A percentile compares a stretch with the other conserved stretches of the same genome.
phyloP scores from a whole-genome alignment of 441 rosid genomes.

The Gossypium trilobum region DNA sequence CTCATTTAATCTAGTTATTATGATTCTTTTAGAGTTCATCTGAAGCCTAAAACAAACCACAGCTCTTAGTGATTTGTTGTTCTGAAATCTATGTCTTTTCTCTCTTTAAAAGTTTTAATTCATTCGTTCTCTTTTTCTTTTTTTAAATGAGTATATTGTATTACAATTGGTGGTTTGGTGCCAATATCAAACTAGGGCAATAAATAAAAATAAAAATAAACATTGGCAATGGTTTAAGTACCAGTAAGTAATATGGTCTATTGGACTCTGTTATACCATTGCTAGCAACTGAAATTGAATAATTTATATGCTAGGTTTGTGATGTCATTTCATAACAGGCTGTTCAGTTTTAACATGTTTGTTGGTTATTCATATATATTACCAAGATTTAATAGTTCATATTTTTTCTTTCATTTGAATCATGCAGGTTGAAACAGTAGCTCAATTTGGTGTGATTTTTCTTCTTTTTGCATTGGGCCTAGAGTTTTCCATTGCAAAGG shows the following conservation, averaged over 20 bases:
- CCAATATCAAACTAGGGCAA: not conserved
- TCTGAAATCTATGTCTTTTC: not conserved
- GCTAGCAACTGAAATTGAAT: not conserved
- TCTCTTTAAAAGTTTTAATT: not conserved
- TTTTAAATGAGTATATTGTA: not conserved
- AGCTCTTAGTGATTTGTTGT: not conserved
- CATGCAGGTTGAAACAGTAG: conserved; percentile 90
- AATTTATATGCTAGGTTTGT: not conserved
- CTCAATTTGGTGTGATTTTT: conserved; percentile 95
- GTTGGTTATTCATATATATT: not conserved
- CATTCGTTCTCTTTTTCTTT: too few relatives aligned
- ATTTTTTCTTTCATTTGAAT: not conserved
- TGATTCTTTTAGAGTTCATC: not conserved
- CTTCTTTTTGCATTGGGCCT: conserved; percentile 94
- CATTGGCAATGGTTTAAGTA: not conserved
- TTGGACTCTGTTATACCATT: not conserved
- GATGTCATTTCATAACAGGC: not conserved
- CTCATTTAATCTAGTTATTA: not conserved
- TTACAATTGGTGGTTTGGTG: not conserved
- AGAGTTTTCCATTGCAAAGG: conserved; percentile 84
- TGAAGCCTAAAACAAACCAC: not conserved
- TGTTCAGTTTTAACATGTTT: not conserved
- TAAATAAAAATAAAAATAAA: not conserved
- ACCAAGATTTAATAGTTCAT: not conserved
- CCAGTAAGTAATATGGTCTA: not conserved